Conservation (phyloP, 306 rosid genomes). For the Acacia acuminata region DNA sequence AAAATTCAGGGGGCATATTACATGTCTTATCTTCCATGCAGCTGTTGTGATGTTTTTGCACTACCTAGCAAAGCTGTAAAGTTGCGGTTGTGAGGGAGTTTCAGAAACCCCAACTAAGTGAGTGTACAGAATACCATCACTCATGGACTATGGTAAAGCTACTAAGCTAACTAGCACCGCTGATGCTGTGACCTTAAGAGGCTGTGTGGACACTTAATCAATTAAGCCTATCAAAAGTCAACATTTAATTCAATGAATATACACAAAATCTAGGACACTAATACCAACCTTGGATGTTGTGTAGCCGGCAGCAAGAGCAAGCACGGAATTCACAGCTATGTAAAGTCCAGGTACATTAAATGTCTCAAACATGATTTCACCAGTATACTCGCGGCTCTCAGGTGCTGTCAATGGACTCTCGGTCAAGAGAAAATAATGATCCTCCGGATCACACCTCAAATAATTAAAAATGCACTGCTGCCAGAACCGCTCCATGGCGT, state of each 20-base stretch:
- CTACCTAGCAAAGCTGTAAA: constrained; percentile 4
- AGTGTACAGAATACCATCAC: not conserved
- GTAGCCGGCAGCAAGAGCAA: constrained; percentile 99
- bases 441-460: constrained; percentile 99
- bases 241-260: constrained; percentile 20
- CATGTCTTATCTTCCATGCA: not conserved
- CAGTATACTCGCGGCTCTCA: constrained; percentile 95
- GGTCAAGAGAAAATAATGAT: constrained; percentile 89
- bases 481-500: constrained; percentile 97
- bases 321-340: constrained; percentile 95
- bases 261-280: not conserved
- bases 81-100: not conserved
- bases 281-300: constrained; percentile 90
- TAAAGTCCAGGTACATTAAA: constrained; percentile 98
- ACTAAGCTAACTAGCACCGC: constrained; percentile 12
- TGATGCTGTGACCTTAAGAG: not conserved
- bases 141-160: constrained; percentile 9
- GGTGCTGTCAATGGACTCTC: constrained; percentile 98
- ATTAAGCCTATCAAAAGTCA: constrained; percentile 21
- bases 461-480: constrained; percentile 96
- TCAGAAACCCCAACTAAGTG: constrained; percentile 13
- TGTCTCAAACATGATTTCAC: constrained; percentile 98
- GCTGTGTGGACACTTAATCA: constrained; percentile 10
- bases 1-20: constrained; percentile 2
- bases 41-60: constrained; percentile 7